Evolutionary conservation across 352 stramenopile species (phyloP).

Genomic region (Globisporangium barbulae): DNA sequence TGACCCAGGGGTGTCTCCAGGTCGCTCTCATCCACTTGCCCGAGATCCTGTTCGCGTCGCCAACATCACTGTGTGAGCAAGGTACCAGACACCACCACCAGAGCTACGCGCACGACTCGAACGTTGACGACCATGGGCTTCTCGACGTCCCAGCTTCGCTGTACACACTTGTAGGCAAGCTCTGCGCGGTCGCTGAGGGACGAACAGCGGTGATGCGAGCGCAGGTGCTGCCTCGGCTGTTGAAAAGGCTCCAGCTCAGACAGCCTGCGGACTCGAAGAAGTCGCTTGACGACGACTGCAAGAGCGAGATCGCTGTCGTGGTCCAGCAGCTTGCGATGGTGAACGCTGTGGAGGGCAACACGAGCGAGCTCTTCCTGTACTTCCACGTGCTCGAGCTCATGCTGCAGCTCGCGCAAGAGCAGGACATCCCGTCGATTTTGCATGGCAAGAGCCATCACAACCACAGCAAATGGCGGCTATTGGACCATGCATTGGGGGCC

Average conservation of each 20-base stretch:
- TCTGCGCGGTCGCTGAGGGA: constrained; percentile 62
- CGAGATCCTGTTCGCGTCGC: constrained; percentile 32
- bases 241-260: constrained; percentile 66
- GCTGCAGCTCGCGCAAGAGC: constrained; percentile 21
- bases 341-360: constrained; percentile 60
- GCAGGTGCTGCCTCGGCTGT: constrained; percentile 57
- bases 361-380: constrained; percentile 66
- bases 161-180: constrained; percentile 58
- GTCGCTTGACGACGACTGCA: constrained; percentile 43
- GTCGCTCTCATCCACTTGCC: constrained; percentile 55
- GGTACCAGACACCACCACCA: constrained; percentile 4
- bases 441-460: constrained; percentile 18
- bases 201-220: constrained; percentile 50
- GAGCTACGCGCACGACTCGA: constrained; percentile 25
- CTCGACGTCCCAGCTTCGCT: constrained; percentile 56
- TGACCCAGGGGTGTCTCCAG: constrained; percentile 52
- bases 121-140: constrained; percentile 39
- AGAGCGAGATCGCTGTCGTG: constrained; percentile 61
- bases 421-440: constrained; percentile 17
- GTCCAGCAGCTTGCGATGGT: constrained; percentile 47
- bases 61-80: constrained; percentile 3
- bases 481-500: constrained; percentile 43
- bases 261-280: constrained; percentile 13
- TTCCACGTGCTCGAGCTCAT: constrained; percentile 61
- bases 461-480: constrained; percentile 32